These are phyloP conservation scores for Naganishia liquefaciens DNA, from an alignment of 1,284 basidiomycete genomes.

Conservation along the genomic window DNA sequence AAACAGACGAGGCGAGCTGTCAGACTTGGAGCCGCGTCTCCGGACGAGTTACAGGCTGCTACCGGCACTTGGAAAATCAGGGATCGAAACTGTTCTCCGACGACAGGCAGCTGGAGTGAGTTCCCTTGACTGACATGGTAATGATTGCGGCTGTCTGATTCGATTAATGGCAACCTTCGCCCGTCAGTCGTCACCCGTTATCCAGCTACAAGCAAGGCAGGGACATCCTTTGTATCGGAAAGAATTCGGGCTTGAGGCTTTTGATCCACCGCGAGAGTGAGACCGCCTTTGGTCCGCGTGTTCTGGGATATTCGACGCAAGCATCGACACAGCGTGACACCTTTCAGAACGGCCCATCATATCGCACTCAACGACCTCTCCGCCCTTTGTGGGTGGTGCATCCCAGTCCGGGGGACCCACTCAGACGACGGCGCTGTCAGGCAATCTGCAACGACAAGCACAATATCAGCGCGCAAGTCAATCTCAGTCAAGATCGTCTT, in stretches of 20 bases:
- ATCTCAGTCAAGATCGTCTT: conserved; percentile 22
- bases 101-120: neutral
- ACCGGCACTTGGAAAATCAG: neutral
- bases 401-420: conserved; percentile 12
- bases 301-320: neutral
- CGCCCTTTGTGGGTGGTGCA: conserved; percentile 29
- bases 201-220: conserved; percentile 11
- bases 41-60: neutral
- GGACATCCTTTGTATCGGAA: conserved; percentile 13
- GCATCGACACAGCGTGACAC: neutral
- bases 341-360: conserved; percentile 26
- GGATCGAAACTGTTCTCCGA: neutral
- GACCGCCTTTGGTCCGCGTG: neutral
- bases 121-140: neutral
- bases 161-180: neutral
- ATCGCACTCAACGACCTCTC: conserved; percentile 28
- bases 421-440: neutral
- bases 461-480: conserved; percentile 20
- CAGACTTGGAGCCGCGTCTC: neutral
- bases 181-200: neutral
- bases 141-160: neutral
- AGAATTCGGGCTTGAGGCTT: neutral
- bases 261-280: conserved; percentile 7
- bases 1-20: neutral
- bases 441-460: conserved; percentile 23